Percentiles rank a stretch among this genome's conserved stretches.
phyloP scores from a whole-genome alignment of 2,329 filamentous ascomycete species.

The Phaeosphaeriaceae sp. region DNA sequence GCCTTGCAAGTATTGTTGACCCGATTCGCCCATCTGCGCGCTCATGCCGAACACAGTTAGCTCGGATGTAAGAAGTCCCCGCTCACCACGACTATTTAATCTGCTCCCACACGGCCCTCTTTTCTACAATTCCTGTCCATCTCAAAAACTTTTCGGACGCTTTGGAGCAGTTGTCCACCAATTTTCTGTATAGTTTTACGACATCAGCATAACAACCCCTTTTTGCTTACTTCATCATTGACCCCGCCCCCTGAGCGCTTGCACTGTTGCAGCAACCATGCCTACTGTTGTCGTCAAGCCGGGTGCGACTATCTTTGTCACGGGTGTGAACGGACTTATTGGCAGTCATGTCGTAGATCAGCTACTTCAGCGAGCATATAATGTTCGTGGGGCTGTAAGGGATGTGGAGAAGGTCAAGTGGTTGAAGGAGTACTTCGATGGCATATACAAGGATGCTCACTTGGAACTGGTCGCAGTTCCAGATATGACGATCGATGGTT shows the following conservation, averaged over 20 bases:
- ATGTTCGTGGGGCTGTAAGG: conserved; percentile 46
- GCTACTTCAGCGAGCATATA: conserved; percentile 39
- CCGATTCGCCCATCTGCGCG: neutral
- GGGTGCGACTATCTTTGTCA: conserved; percentile 42
- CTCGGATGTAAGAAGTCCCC: neutral
- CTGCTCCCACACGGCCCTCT: neutral
- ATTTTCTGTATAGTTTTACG: conserved; percentile 2
- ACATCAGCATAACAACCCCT: conserved; percentile 7
- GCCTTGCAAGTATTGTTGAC: neutral
- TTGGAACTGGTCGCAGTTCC: conserved; percentile 41
- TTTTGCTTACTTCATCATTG: conserved; percentile 16
- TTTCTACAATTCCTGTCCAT: conserved; percentile 3
- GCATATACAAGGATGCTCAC: conserved; percentile 25
- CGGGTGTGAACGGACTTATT: conserved; percentile 46
- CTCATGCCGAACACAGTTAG: conserved; percentile 13
- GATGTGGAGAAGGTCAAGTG: conserved; percentile 37
- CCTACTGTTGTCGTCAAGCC: conserved; percentile 25
- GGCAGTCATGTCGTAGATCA: conserved; percentile 43
- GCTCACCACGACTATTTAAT: conserved; percentile 7
- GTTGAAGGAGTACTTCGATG: conserved; percentile 37
- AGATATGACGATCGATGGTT: conserved; percentile 34
- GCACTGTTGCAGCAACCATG: conserved; percentile 17
- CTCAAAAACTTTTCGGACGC: neutral
- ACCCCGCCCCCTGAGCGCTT: conserved; percentile 15
- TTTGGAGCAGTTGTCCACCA: neutral